Conservation (phyloP, 805 yeast genomes). For the Saturnispora ahearnii region DNA sequence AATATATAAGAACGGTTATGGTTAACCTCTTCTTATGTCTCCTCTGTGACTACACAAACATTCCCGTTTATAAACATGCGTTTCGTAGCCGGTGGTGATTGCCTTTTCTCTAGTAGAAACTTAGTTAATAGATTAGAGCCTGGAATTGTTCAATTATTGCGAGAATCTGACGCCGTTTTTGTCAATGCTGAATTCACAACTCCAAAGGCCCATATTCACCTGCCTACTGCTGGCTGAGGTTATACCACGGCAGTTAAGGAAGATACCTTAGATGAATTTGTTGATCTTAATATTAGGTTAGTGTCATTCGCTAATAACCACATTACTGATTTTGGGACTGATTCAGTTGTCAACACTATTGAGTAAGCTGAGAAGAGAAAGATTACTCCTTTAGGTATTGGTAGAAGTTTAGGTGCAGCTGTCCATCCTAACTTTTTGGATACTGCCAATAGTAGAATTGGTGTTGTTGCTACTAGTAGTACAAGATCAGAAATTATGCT, state of each 20-base stretch:
- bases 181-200: conserved; percentile 25
- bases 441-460: conserved; percentile 22
- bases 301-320: conserved; percentile 24
- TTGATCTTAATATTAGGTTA: conserved; percentile 19
- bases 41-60: too few relatives aligned
- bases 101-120: conserved; percentile 22
- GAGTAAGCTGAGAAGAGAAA: conserved; percentile 21
- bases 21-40: too few relatives aligned
- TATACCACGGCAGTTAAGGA: conserved; percentile 23
- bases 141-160: conserved; percentile 17
- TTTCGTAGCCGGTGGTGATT: conserved; percentile 25
- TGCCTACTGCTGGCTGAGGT: conserved; percentile 22
- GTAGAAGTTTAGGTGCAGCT: conserved; percentile 23
- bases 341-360: conserved; percentile 21
- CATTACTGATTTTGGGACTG: conserved; percentile 23
- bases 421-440: conserved; percentile 20
- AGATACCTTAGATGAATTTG: conserved; percentile 19
- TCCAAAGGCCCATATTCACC: conserved; percentile 21
- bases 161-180: conserved; percentile 20
- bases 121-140: conserved; percentile 21
- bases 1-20: too few relatives aligned
- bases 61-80: conserved; percentile 8
- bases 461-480: conserved; percentile 20
- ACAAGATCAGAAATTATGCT: conserved; percentile 23
- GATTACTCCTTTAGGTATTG: conserved; percentile 20